Evolutionary conservation across 192 early-diverging fungal genomes (phyloP), one percentile per base, ranked within the genome.

Genomic region (Thamnidium elegans): DNA sequence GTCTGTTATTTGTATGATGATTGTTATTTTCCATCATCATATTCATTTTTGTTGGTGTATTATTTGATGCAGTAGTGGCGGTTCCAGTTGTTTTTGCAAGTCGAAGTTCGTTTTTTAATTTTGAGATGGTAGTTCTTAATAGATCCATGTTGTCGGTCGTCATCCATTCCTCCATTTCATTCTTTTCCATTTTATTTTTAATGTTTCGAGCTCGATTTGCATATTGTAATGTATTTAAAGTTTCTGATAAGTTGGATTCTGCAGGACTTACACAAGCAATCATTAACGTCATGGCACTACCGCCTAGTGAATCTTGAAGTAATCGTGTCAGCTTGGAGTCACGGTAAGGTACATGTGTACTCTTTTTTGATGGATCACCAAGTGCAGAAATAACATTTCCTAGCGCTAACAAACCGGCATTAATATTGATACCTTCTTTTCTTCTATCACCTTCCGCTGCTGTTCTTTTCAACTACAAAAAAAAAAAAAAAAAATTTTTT

Each of bases 301-400:
- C 97, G 63, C 97, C 96, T 55, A 98, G 76, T 36, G 90, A 92
- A 75, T 98, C 97, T 75, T 97, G 95, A 54, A 99, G 83, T 81
- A 99, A 81, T 15, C 95, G 82, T 0, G 97, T 99, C 13, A 99
- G 80, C 73, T 99, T 99, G 17, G 91, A 94, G 72, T 99, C 96
- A 53, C 97, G 88, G 67, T 97, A 99, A 0, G 97, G 97, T 23
- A 99, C 84, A 65, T 97, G 94, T 6, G 80, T 81, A 36, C 72
- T 75, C 52, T 80, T 80, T 55, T 81, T 82, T 5, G 74, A 43
- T 10, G 84, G 76, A 68, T 96, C 96, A 21, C 94, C 94, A 13
- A 99, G 79, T 0, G 96, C 96, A n/a, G 91, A 94, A 54, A 99
- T 99, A 23, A 97, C 96, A 73, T 98, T 99, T 62, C 96, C 97